Percentiles rank a stretch among this genome's conserved stretches.
Conservation (phyloP, 1,284 basidiomycete species). For the Caloboletus inedulis region DNA sequence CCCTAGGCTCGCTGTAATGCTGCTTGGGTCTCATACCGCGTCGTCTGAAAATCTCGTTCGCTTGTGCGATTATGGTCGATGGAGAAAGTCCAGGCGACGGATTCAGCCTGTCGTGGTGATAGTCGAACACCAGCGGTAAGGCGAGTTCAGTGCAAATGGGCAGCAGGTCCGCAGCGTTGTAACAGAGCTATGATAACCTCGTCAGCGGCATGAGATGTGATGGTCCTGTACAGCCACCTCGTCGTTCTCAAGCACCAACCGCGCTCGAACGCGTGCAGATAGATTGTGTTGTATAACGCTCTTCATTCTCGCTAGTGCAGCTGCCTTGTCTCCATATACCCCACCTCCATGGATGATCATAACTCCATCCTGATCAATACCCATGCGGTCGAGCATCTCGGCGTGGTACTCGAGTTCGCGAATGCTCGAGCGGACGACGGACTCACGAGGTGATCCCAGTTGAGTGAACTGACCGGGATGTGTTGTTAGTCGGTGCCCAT, state of each 20-base stretch:
- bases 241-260: slow-evolving; percentile 89
- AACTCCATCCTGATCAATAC: slow-evolving; percentile 68
- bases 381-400: slow-evolving; percentile 85
- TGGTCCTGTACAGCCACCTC: slow-evolving; percentile 49
- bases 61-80: slow-evolving; percentile 61
- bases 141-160: slow-evolving; percentile 79
- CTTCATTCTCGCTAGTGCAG: slow-evolving; percentile 72
- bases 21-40: slow-evolving; percentile 85
- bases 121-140: slow-evolving; percentile 79
- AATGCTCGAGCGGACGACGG: slow-evolving; percentile 72
- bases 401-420: slow-evolving; percentile 83
- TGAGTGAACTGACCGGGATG: slow-evolving; percentile 91
- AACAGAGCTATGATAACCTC: slow-evolving; percentile 62
- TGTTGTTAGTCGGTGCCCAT: slow-evolving; percentile 79
- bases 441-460: slow-evolving; percentile 71
- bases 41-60: slow-evolving; percentile 71
- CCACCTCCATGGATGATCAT: slow-evolving; percentile 84
- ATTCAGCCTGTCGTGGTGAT: slow-evolving; percentile 77
- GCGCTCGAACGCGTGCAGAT: slow-evolving; percentile 60
- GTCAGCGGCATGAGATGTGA: not conserved
- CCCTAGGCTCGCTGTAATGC: slow-evolving; percentile 80
- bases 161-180: slow-evolving; percentile 82
- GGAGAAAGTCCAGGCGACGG: slow-evolving; percentile 52
- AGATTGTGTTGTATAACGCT: slow-evolving; percentile 61
- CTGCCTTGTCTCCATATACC: slow-evolving; percentile 75